These are phyloP conservation scores for Rhizoclosmatium globosum DNA, from an alignment of 192 early-diverging fungal species.

Conservation along the genomic window DNA sequence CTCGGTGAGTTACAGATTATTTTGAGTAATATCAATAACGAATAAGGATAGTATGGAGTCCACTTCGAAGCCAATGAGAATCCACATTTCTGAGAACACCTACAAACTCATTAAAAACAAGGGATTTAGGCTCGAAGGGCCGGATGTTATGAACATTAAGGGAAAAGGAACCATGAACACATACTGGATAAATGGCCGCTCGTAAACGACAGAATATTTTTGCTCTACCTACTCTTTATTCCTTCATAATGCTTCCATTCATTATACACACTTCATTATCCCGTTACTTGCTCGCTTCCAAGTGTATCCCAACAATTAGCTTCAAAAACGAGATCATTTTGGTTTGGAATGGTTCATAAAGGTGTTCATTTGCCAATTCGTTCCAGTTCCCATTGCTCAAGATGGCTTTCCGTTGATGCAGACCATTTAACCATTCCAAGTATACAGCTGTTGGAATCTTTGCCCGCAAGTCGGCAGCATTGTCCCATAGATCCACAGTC, in stretches of 20 bases:
- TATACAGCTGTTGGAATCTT: neutral
- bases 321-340: conserved; percentile 9
- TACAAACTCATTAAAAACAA: conserved; percentile 34
- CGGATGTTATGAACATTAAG: conserved; percentile 44
- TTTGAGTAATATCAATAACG: neutral
- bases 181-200: conserved; percentile 47
- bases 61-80: conserved; percentile 50
- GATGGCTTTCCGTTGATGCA: neutral
- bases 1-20: conserved; percentile 25
- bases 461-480: neutral
- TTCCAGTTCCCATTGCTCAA: neutral
- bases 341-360: neutral
- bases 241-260: neutral
- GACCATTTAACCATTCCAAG: neutral
- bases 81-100: conserved; percentile 53
- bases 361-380: neutral
- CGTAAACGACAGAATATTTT: neutral
- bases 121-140: conserved; percentile 31
- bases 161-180: conserved; percentile 53
- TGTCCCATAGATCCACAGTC: neutral
- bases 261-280: neutral
- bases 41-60: conserved; percentile 47
- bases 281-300: neutral
- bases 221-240: neutral
- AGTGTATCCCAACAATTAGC: neutral